Evolutionary conservation across 164 flowering plant species (phyloP), one percentile per base, ranked within the genome.

Genomic region (Saururus chinensis): DNA sequence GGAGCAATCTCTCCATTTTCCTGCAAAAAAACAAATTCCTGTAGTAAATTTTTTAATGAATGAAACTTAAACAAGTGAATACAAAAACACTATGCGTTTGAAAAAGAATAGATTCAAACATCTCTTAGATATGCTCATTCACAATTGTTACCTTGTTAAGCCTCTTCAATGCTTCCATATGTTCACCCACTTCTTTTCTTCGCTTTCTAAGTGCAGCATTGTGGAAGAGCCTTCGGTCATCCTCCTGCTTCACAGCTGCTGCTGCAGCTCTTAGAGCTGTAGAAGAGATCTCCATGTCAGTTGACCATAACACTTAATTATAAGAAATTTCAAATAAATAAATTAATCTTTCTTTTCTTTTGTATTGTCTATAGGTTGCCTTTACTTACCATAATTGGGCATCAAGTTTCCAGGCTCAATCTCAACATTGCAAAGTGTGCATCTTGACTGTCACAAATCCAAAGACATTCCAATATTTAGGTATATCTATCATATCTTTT

Each of bases 241-340:
- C 96, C 79, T 92, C 95, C 59, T 81, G 82, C 80, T 81, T 92
- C 56, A 92, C 86, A 54, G 96, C 92, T 24, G 82, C 77, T 64
- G 98, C 96, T 0, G 98, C 98, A 65, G 96, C 96, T 83, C 98
- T 84, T 59, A 92, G 73, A 67, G 95, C 98, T 92, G 82, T 49
- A 42, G 37, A n/a, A 21, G 40, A 71, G 23, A 61, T 40, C 60
- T 64, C 67, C 53, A 69, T 59, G 58, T 65, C 56, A 66, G 65
- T 22, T 40, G 26, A 42, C 49, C 12, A 10, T 10, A 10, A 42
- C 8, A 42, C 14, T 4, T 4, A 53, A n/a, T 24, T 25, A 23
- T 17, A 4, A 20, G 35, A 24, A 51, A 24, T 41, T 40, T 51
- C 7, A 64, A 20, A 51, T 40, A 40, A 22, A 13, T 4, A 51